A percentile compares a stretch with the other conserved stretches of the same genome.
These are phyloP conservation scores for Dimocarpus longan DNA, from an alignment of 345 rosid genomes.

Conservation along the genomic window DNA sequence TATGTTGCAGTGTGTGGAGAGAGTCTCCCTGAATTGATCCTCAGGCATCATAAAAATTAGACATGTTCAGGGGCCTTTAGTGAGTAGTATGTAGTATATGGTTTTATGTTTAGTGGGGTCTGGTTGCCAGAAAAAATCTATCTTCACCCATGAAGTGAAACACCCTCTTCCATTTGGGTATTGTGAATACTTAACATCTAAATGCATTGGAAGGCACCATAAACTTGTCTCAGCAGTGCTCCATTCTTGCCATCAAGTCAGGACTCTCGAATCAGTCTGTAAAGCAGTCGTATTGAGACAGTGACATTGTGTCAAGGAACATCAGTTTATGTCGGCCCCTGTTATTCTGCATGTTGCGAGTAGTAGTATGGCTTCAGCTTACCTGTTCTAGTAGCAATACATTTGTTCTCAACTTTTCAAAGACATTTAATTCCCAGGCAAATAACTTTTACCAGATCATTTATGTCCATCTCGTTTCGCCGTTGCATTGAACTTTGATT, in stretches of 20 bases:
- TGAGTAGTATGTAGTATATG: background rate
- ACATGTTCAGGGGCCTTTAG: background rate
- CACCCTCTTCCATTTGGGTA: background rate
- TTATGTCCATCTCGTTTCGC: background rate
- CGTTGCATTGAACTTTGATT: background rate
- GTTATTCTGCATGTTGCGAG: background rate
- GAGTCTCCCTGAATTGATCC: background rate
- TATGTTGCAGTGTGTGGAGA: background rate
- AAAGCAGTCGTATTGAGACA: background rate
- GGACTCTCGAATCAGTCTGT: background rate
- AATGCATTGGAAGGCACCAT: background rate
- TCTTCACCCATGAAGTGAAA: background rate
- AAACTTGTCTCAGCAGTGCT: background rate
- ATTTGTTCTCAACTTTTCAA: constrained; percentile 7
- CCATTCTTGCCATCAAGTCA: background rate
- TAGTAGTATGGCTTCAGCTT: background rate
- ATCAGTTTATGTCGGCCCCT: background rate
- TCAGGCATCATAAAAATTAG: background rate
- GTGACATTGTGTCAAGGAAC: background rate
- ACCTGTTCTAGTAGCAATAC: background rate
- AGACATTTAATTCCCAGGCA: background rate
- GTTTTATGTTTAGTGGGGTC: background rate
- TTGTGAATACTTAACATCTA: background rate
- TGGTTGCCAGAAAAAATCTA: background rate
- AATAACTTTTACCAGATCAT: background rate